Percentiles rank a stretch among this genome's conserved stretches.
Conservation (phyloP, 2,329 filamentous ascomycete species). For the Claviceps cyperi region DNA sequence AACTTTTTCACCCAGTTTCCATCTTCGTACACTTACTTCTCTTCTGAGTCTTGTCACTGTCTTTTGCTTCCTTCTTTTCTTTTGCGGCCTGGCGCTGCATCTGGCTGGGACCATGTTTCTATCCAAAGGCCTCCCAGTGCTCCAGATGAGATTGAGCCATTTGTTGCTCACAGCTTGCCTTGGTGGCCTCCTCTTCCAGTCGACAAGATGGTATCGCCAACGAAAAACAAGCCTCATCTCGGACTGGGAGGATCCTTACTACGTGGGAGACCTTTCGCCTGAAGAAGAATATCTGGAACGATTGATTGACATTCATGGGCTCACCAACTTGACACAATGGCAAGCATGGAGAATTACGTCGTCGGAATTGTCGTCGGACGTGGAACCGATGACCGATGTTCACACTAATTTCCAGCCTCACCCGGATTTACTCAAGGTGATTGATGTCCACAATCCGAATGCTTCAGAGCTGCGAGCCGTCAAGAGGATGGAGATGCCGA, state of each 20-base stretch:
- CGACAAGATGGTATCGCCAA: constrained; percentile 8
- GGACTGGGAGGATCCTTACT: constrained; percentile 7
- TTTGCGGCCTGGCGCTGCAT: constrained; percentile 4
- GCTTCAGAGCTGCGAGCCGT: constrained; percentile 14
- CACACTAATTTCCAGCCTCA: constrained; percentile 18
- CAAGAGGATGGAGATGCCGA: constrained; percentile 19
- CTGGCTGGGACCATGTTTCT: constrained; percentile 13
- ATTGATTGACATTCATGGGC: constrained; percentile 13
- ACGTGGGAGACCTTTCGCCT: constrained; percentile 9
- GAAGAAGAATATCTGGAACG: constrained; percentile 21
- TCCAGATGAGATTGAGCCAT: constrained; percentile 12
- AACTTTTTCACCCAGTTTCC: neutral
- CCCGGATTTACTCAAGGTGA: constrained; percentile 10
- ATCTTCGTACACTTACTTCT: neutral
- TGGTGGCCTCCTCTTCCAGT: constrained; percentile 12
- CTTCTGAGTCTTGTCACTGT: neutral
- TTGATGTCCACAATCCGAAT: constrained; percentile 14
- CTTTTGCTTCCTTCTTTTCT: neutral
- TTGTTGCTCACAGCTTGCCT: constrained; percentile 14
- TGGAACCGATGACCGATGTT: constrained; percentile 16
- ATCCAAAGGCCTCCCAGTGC: constrained; percentile 11
- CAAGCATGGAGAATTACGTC: constrained; percentile 19
- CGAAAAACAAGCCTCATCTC: constrained; percentile 1
- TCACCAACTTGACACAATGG: constrained; percentile 20
- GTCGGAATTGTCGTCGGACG: constrained; percentile 14